Base-by-base conservation (phyloP, 1,139 yeast genomes). In the Arxiozyma bovina region DNA sequence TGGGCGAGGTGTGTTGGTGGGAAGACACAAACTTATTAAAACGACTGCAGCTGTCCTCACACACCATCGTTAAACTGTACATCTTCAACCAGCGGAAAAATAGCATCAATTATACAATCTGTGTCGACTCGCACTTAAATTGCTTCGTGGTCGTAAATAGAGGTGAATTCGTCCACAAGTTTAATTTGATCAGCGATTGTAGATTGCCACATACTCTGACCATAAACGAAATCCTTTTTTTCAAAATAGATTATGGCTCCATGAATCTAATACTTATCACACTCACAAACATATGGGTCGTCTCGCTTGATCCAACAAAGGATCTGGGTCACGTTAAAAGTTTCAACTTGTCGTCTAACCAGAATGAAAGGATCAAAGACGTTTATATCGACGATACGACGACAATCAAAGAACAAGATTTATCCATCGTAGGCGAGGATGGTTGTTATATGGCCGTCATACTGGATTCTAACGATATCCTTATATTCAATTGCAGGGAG, bases 211-310 rank as follows among this genome's bases (percentile, higher is more conserved):
- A 23, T 5, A 20, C 27, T 15, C 30, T 42, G 27, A 42, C 42
- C 7, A 42, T 49, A 30, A 42, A 42, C 15, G 51, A 49, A 27
- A 25, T 49, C 17, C 65, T 63, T 20, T 67, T 66, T 55, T 63
- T 66, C 20, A 65, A 70, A 40, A 78, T 80, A 38, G 91, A 85
- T 67, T 81, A 77, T 62, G 85, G 81, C 1, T 81, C 78, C 25
- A 64, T 66, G 49, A 73, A 55, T 1, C 34, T 72, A 4, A 57
- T 72, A 0, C 7, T 71, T 21, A 72, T 72, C 3, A 62, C 63
- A 45, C 34, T 53, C 2, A 57, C 58, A 1, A 55, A 58, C 4
- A 25, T 73, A 0, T 59, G 56, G 43, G 54, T 69, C 2, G 64
- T 68, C n/a, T 68, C 73, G 5, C 65, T 68, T 38, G 59, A 66